phyloP scores from a whole-genome alignment of 768 basidiomycete species.

The Scleroderma citrinum region DNA sequence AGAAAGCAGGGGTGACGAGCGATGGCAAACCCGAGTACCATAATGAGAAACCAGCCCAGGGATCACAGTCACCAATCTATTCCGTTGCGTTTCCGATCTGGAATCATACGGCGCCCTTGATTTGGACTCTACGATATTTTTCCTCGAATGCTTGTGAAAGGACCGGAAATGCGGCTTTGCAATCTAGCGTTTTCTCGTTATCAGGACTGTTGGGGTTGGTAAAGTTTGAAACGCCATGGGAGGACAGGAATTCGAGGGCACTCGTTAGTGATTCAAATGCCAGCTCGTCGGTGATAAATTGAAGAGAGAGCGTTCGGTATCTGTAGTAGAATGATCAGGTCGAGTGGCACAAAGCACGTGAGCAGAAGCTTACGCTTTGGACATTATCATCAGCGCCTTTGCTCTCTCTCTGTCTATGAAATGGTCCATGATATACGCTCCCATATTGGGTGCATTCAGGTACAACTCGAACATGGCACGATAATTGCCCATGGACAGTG shows the following conservation, averaged over 20 bases:
- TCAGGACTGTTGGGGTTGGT: constrained; percentile 58
- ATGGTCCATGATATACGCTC: constrained; percentile 98
- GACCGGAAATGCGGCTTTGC: constrained; percentile 51
- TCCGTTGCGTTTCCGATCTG: background rate
- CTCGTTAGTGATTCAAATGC: constrained; percentile 69
- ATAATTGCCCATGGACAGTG: constrained; percentile 90
- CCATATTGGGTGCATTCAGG: constrained; percentile 87
- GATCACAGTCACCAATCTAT: background rate
- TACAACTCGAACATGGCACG: constrained; percentile 87
- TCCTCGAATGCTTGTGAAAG: constrained; percentile 66
- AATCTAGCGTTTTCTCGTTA: constrained; percentile 62
- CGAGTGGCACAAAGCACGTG: background rate
- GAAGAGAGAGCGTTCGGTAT: constrained; percentile 72
- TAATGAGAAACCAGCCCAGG: background rate
- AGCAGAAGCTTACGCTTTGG: constrained; percentile 72
- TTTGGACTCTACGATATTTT: constrained; percentile 81
- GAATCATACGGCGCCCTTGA: constrained; percentile 84
- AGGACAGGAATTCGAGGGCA: constrained; percentile 61
- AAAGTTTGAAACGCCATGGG: constrained; percentile 65
- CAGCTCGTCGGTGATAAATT: constrained; percentile 75
- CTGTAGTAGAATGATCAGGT: constrained; percentile 36
- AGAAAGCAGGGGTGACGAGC: constrained; percentile 6
- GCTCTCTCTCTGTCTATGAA: constrained; percentile 90
- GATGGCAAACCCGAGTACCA: background rate
- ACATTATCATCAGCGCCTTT: constrained; percentile 81